These are phyloP conservation scores for Periconia macrospinosa DNA, from an alignment of 2,329 filamentous ascomycete species.

Conservation along the genomic window DNA sequence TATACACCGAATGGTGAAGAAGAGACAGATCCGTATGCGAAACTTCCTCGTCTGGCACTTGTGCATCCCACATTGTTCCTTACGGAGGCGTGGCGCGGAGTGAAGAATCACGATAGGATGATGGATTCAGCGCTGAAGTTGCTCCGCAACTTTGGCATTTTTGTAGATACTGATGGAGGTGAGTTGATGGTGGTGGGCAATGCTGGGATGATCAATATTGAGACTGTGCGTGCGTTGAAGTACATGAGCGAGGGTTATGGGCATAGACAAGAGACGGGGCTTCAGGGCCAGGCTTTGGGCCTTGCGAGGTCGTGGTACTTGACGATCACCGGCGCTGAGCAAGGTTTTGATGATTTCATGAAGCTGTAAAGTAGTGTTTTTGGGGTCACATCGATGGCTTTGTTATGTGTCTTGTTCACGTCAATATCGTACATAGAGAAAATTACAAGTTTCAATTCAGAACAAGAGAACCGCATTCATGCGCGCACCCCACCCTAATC, in stretches of 20 bases:
- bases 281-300: conserved; percentile 14
- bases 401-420: too few species aligned
- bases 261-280: conserved; percentile 8
- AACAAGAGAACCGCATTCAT: too few species aligned
- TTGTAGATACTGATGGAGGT: conserved; percentile 5
- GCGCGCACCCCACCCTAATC: too few species aligned
- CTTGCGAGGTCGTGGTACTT: conserved; percentile 20
- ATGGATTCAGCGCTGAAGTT: conserved; percentile 22
- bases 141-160: conserved; percentile 24
- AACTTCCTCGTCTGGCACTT: conserved; percentile 21
- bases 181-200: conserved; percentile 13
- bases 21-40: conserved; percentile 12
- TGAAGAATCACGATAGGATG: conserved; percentile 21
- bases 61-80: conserved; percentile 27
- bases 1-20: conserved; percentile 9
- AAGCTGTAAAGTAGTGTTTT: neutral
- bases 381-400: too few species aligned
- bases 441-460: too few species aligned
- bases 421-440: too few species aligned
- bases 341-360: conserved; percentile 21
- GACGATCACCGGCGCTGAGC: conserved; percentile 21
- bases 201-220: conserved; percentile 24
- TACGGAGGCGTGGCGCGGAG: conserved; percentile 21
- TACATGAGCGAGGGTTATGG: conserved; percentile 22
- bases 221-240: conserved; percentile 21